A percentile compares a stretch with the other conserved stretches of the same genome.
phyloP scores from a whole-genome alignment of 441 rosid genomes.

The Raphanus hybrid region DNA sequence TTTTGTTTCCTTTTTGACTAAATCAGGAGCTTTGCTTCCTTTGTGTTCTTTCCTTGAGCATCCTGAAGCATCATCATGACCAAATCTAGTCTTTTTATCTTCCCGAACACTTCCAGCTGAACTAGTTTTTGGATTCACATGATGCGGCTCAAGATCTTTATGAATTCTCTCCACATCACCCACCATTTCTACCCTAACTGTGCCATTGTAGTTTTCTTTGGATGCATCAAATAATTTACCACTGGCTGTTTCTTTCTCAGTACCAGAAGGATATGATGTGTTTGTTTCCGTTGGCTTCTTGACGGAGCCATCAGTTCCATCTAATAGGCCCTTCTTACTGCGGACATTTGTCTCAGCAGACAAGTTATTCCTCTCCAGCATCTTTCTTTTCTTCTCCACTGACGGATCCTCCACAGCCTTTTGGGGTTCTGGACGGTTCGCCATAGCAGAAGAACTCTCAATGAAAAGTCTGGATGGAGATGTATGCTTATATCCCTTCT shows the following conservation, averaged over 20 bases:
- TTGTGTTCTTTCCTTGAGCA: constrained; percentile 51
- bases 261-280: constrained; percentile 45
- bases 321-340: constrained; percentile 47
- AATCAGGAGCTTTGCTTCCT: constrained; percentile 51
- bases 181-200: constrained; percentile 46
- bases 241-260: constrained; percentile 44
- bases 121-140: constrained; percentile 55
- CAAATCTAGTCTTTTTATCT: constrained; percentile 55
- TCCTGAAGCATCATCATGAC: constrained; percentile 49
- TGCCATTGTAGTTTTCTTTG: constrained; percentile 46
- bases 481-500: constrained; percentile 39
- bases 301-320: constrained; percentile 37
- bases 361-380: constrained; percentile 52
- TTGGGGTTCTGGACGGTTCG: constrained; percentile 45
- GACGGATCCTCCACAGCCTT: constrained; percentile 52
- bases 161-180: constrained; percentile 52
- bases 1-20: constrained; percentile 50
- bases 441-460: constrained; percentile 45
- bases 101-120: constrained; percentile 59
- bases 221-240: constrained; percentile 46
- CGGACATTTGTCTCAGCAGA: constrained; percentile 48
- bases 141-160: constrained; percentile 50
- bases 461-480: constrained; percentile 39
- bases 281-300: constrained; percentile 56
- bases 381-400: constrained; percentile 54